Conservation (phyloP, 1,284 basidiomycete genomes). For the Peniophora sp. region DNA sequence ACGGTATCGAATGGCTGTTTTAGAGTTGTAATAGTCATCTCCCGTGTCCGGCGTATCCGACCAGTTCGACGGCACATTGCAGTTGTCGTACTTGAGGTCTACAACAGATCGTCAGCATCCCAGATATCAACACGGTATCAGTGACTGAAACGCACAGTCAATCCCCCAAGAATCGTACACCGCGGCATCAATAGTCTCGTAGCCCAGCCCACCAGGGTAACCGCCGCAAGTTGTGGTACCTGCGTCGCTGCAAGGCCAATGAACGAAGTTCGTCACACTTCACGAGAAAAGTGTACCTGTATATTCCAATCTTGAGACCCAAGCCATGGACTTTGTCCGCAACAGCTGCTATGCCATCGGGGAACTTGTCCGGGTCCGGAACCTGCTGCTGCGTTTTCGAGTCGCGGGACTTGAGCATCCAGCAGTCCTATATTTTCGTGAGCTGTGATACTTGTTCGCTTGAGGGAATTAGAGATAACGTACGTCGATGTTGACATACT, state of each 20-base stretch:
- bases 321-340: constrained; percentile 39
- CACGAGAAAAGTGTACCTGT: constrained; percentile 23
- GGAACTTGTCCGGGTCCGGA: constrained; percentile 45
- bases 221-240: constrained; percentile 44
- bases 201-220: constrained; percentile 39
- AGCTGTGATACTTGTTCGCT: not conserved
- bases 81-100: constrained; percentile 50
- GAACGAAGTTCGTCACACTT: not conserved
- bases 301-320: constrained; percentile 47
- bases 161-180: constrained; percentile 48
- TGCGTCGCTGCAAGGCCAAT: constrained; percentile 32
- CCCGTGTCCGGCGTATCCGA: constrained; percentile 22
- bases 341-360: constrained; percentile 38
- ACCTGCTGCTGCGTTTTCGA: constrained; percentile 32
- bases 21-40: constrained; percentile 29
- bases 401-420: constrained; percentile 35
- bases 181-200: constrained; percentile 39
- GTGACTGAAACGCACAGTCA: constrained; percentile 27
- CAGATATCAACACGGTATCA: too few species aligned
- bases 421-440: constrained; percentile 35
- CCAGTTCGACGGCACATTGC: constrained; percentile 47
- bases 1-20: constrained; percentile 46
- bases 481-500: constrained; percentile 51
- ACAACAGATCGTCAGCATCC: too few species aligned
- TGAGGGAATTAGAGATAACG: not conserved